These are phyloP conservation scores for Rhizophagus sp. DNA, from an alignment of 192 early-diverging fungal species.

Conservation along the genomic window DNA sequence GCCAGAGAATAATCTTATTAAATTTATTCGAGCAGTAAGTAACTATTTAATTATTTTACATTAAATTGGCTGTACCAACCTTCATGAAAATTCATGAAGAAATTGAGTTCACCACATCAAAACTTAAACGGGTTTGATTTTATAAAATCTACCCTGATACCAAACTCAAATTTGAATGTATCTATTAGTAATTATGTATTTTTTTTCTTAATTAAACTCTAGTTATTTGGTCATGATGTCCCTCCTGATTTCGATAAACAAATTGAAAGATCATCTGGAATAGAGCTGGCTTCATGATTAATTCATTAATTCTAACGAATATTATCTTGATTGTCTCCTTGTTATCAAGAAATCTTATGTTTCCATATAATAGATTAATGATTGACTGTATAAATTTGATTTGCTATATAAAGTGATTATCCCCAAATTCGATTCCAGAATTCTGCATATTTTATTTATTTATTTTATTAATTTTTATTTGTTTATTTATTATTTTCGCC, in stretches of 20 bases:
- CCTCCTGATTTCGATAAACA: conserved; percentile 25
- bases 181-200: too few species aligned
- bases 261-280: conserved; percentile 39
- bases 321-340: background rate
- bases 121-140: too few species aligned
- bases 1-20: conserved; percentile 49
- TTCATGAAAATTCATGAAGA: background rate
- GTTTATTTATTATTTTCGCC: background rate
- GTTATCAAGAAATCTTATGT: background rate
- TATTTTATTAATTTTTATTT: background rate
- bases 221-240: conserved; percentile 41
- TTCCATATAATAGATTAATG: background rate
- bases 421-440: background rate
- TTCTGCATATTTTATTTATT: background rate
- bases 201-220: background rate
- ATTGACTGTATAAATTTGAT: background rate
- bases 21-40: conserved; percentile 58
- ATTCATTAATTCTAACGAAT: background rate
- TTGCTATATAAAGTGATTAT: background rate
- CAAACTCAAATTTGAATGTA: too few species aligned
- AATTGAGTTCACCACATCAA: too few species aligned
- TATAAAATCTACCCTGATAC: too few species aligned
- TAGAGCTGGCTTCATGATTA: background rate
- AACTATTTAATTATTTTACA: background rate
- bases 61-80: background rate